Evolutionary conservation across 208 protist species (phyloP), one percentile per base, ranked within the genome.

Genomic region (Wallacemonas sp.): DNA sequence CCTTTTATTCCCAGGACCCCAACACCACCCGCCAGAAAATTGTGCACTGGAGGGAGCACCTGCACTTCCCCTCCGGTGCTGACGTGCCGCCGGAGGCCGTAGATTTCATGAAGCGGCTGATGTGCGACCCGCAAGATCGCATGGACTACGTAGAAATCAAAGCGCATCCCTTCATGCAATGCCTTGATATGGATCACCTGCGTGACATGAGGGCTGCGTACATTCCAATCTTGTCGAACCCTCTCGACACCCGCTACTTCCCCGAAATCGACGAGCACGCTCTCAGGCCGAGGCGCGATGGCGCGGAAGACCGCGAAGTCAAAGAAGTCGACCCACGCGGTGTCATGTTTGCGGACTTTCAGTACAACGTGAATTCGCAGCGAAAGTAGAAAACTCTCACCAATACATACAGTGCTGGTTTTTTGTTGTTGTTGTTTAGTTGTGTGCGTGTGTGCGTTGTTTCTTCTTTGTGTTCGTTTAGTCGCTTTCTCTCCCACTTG

Each of bases 1-100:
- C 97, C 2, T 99, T 99, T 62, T 98, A 96, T 68, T 93, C 96
- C 1, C 86, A 96, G 34, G 91, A 97, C 24, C 68, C 88, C 0
- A 86, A 89, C 61, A 81, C 91, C 0, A 98, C 95, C 3, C 98
- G 96, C 61, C 79, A 91, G 28, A 98, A 98, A 47, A 98, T 99
- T 60, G 86, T 93, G 42, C 86, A 95, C 66, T 98, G 94, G 94
- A 66, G 79, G 24, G 81, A 97, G 15, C 92, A 92, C 54, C 78
- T 99, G 8, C 68, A 80, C 56, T 97, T 97, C 73, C 89, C 92
- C 5, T 70, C 77, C 26, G 86, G 97, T 30, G 77, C 84, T 5
- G 75, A 79, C 24, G 71, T 99, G 1, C 88, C 85, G 1, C 72
- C 85, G 19, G 88, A 92, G 15, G 94, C 96, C 8, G 81, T 96